A percentile compares a stretch with the other conserved stretches of the same genome.
phyloP scores from a whole-genome alignment of 805 yeast species.

The Candida coleopterorum region DNA sequence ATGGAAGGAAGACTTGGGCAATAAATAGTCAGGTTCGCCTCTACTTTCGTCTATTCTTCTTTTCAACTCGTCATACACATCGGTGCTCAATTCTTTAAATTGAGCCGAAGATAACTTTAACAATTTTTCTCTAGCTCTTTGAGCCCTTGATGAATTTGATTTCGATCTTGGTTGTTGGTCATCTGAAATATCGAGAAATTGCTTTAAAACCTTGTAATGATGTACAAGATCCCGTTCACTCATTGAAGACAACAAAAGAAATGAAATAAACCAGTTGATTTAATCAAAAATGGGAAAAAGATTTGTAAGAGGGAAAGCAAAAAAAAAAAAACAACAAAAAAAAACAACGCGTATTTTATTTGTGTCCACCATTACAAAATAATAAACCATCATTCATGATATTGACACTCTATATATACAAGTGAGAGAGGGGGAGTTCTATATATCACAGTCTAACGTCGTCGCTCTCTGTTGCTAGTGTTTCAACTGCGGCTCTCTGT shows the following conservation, averaged over 20 bases:
- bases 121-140: slow-evolving; percentile 80
- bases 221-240: slow-evolving; percentile 33
- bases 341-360: no score
- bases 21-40: slow-evolving; percentile 56
- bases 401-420: no score
- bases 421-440: no score
- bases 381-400: no score
- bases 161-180: slow-evolving; percentile 36
- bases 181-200: slow-evolving; percentile 47
- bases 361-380: no score
- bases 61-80: slow-evolving; percentile 87
- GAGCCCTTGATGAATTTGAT: slow-evolving; percentile 55
- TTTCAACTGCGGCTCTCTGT: not conserved
- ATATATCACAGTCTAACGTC: no score
- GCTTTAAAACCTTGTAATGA: slow-evolving; percentile 47
- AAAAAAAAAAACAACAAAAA: no score
- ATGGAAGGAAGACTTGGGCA: slow-evolving; percentile 73
- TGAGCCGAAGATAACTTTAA: slow-evolving; percentile 76
- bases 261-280: no score
- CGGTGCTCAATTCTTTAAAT: slow-evolving; percentile 86
- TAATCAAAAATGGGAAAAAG: not conserved
- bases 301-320: not conserved
- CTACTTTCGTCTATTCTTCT: slow-evolving; percentile 65
- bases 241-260: no score
- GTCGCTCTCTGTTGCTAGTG: no score